phyloP scores from a whole-genome alignment of 2,329 filamentous ascomycete genomes.

The Sphaerulina musiva region DNA sequence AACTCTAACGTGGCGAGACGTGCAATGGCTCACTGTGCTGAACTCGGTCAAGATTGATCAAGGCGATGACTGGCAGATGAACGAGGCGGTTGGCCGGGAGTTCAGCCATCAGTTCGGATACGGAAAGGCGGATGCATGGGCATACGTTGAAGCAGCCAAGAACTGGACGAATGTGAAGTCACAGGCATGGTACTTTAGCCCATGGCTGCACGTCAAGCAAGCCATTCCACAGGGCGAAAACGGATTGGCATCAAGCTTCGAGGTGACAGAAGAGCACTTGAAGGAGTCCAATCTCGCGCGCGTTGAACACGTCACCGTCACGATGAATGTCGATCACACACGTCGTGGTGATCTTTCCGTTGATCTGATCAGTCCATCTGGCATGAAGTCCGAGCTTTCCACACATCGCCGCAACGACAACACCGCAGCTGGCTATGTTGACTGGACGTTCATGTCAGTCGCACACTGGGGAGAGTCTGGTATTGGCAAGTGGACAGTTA shows the following conservation, averaged over 20 bases:
- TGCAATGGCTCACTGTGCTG: constrained; percentile 83
- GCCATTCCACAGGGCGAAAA: constrained; percentile 75
- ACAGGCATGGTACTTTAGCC: constrained; percentile 88
- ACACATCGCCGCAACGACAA: constrained; percentile 65
- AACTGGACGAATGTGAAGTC: constrained; percentile 84
- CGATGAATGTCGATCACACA: constrained; percentile 89
- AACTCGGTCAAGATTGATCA: constrained; percentile 75
- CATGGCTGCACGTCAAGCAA: constrained; percentile 86
- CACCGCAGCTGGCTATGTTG: constrained; percentile 64
- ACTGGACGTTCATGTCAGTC: constrained; percentile 99
- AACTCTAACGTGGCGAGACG: constrained; percentile 84
- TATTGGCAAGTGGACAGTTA: constrained; percentile 80
- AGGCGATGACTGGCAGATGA: constrained; percentile 69
- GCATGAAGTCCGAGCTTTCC: constrained; percentile 76
- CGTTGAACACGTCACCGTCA: constrained; percentile 90
- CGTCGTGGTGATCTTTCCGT: constrained; percentile 87
- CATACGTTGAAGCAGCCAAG: constrained; percentile 77
- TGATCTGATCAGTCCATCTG: constrained; percentile 77
- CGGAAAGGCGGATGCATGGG: constrained; percentile 85
- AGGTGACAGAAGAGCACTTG: constrained; percentile 75
- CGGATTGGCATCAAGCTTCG: constrained; percentile 72
- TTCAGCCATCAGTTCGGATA: constrained; percentile 95
- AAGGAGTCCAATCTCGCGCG: constrained; percentile 74
- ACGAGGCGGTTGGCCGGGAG: constrained; percentile 70
- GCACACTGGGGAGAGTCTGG: constrained; percentile 92